Evolutionary conservation across 2,329 filamentous ascomycete species (phyloP).

Genomic region (Cercospora sp.): DNA sequence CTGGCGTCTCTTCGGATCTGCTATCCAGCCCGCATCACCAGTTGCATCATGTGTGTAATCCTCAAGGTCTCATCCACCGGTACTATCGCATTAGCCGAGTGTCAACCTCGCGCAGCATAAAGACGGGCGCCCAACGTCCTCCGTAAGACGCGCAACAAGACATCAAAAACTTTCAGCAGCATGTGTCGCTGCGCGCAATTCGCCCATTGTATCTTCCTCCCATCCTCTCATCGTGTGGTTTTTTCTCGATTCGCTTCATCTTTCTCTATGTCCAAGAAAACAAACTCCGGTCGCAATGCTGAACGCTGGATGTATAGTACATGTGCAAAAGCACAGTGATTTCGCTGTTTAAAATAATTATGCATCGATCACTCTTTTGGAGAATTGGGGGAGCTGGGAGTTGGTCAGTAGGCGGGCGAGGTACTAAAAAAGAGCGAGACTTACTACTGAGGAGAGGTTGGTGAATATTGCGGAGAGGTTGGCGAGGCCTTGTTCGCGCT

Average conservation of each 20-base stretch:
- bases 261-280: slow-evolving; percentile 29
- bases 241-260: slow-evolving; percentile 15
- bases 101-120: slow-evolving; percentile 3
- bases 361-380: slow-evolving; percentile 8
- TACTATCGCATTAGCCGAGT: not conserved
- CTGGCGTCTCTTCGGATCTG: slow-evolving; percentile 1
- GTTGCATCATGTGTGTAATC: not conserved
- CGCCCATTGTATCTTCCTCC: not conserved
- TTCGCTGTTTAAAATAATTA: slow-evolving; percentile 1
- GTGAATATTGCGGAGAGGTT: slow-evolving; percentile 53
- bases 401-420: slow-evolving; percentile 30
- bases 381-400: slow-evolving; percentile 4
- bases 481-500: slow-evolving; percentile 43
- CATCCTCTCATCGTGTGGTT: not conserved
- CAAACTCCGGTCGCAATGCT: slow-evolving; percentile 19
- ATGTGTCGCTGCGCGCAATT: not conserved
- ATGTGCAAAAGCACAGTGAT: slow-evolving; percentile 1
- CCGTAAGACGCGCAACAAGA: slow-evolving; percentile 1
- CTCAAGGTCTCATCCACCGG: not conserved
- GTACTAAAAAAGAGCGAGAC: not conserved
- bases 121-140: not conserved
- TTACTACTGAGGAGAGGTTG: not conserved
- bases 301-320: slow-evolving; percentile 21
- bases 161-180: slow-evolving; percentile 1
- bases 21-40: slow-evolving; percentile 4